phyloP scores from a whole-genome alignment of 164 flowering plant genomes.

The Sextonia rubra region DNA sequence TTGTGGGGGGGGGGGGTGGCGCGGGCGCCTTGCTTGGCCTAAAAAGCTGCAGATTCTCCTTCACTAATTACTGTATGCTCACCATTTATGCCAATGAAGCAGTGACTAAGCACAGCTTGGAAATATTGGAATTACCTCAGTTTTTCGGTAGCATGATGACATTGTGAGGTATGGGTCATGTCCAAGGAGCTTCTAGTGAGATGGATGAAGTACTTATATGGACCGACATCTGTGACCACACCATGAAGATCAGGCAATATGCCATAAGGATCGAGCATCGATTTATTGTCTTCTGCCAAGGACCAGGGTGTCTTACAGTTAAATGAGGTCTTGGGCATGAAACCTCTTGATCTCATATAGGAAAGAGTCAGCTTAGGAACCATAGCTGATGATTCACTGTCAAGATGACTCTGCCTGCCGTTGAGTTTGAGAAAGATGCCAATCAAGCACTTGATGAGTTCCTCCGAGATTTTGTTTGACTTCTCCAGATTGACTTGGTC shows the following conservation, averaged over 20 bases:
- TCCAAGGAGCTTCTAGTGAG: slow-evolving; percentile 28
- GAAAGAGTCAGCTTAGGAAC: slow-evolving; percentile 49
- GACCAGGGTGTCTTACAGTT: slow-evolving; percentile 39
- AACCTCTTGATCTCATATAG: slow-evolving; percentile 58
- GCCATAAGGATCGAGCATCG: slow-evolving; percentile 54
- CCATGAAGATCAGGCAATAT: slow-evolving; percentile 19
- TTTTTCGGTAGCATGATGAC: slow-evolving; percentile 33
- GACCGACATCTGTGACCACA: neutral
- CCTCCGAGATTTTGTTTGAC: slow-evolving; percentile 72
- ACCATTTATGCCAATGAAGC: too few species aligned
- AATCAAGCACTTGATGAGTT: slow-evolving; percentile 65
- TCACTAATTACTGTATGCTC: neutral
- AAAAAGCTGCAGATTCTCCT: too few species aligned
- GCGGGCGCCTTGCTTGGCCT: too few species aligned
- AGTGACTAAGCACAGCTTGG: too few species aligned
- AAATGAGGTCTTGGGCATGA: slow-evolving; percentile 44
- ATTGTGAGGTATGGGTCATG: slow-evolving; percentile 33
- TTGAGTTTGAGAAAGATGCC: slow-evolving; percentile 62
- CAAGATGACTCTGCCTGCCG: slow-evolving; percentile 19
- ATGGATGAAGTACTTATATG: slow-evolving; percentile 14
- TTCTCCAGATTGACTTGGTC: slow-evolving; percentile 24
- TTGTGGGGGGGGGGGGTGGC: too few species aligned
- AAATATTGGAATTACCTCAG: slow-evolving; percentile 39
- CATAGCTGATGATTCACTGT: slow-evolving; percentile 32
- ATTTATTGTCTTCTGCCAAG: slow-evolving; percentile 17